Conservation (phyloP, 257 asterid species). For the Petunia axillaris region DNA sequence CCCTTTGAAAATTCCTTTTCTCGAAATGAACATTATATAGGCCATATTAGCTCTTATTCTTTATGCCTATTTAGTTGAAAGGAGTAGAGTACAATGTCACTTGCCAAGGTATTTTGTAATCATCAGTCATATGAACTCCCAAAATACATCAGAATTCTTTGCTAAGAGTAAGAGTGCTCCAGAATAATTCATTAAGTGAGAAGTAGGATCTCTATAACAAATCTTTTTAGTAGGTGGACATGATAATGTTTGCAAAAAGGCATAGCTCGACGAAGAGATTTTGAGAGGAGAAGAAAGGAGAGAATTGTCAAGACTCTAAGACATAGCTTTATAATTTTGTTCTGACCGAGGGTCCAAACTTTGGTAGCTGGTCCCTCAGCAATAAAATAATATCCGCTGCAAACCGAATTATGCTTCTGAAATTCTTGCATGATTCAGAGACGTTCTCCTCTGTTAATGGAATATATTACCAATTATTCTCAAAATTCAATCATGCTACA, state of each 20-base stretch:
- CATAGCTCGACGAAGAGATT: neutral
- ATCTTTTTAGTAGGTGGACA: neutral
- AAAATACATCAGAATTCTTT: neutral
- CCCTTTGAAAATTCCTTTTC: too few relatives aligned
- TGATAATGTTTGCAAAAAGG: neutral
- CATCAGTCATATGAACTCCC: neutral
- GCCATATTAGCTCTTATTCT: too few relatives aligned
- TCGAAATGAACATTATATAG: too few relatives aligned
- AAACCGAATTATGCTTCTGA: neutral
- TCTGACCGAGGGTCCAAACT: too few relatives aligned
- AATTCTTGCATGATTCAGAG: neutral
- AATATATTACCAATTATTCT: neutral
- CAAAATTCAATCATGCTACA: neutral
- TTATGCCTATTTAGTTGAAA: too few relatives aligned
- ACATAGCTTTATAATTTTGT: too few relatives aligned
- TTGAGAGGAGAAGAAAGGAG: neutral
- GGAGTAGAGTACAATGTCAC: neutral
- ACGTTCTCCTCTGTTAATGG: neutral
- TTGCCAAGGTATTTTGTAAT: neutral
- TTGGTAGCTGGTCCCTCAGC: neutral
- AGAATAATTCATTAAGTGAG: neutral
- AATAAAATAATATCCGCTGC: neutral
- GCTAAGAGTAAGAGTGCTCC: neutral
- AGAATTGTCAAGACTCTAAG: neutral
- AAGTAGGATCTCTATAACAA: neutral